phyloP scores from a whole-genome alignment of 2,329 filamentous ascomycete genomes.

The Hypomyces rosellus region DNA sequence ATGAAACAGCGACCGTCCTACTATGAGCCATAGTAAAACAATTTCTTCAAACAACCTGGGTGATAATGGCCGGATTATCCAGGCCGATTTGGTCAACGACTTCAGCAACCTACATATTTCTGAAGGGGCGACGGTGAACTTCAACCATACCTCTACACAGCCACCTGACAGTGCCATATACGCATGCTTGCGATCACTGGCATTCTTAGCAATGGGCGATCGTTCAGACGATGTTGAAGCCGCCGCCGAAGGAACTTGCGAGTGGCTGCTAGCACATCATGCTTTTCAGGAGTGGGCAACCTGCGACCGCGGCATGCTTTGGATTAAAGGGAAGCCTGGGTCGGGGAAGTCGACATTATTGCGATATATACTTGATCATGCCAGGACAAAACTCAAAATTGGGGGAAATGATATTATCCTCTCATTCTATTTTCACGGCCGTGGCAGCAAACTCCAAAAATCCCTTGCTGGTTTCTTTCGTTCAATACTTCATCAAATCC shows the following conservation, averaged over 20 bases:
- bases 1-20: too few relatives aligned
- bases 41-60: too few relatives aligned
- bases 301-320: conserved; percentile 21
- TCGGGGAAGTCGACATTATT: conserved; percentile 36
- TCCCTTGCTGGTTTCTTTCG: conserved; percentile 28
- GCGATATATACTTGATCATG: conserved; percentile 25
- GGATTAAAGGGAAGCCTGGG: conserved; percentile 36
- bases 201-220: conserved; percentile 23
- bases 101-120: too few relatives aligned
- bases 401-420: conserved; percentile 15
- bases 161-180: too few relatives aligned
- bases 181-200: conserved; percentile 24
- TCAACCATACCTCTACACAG: too few relatives aligned
- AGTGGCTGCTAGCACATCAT: conserved; percentile 25
- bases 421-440: conserved; percentile 32
- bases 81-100: too few relatives aligned
- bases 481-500: conserved; percentile 28
- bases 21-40: too few relatives aligned
- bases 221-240: conserved; percentile 20
- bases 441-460: conserved; percentile 26
- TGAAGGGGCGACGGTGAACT: too few relatives aligned
- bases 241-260: conserved; percentile 22
- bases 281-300: conserved; percentile 19
- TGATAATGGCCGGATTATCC: too few relatives aligned
- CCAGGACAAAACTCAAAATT: not conserved